A percentile compares a stretch with the other conserved stretches of the same genome.
Evolutionary conservation across 1,284 basidiomycete genomes (phyloP).

Genomic region (Ustanciosporium gigantosporum): DNA sequence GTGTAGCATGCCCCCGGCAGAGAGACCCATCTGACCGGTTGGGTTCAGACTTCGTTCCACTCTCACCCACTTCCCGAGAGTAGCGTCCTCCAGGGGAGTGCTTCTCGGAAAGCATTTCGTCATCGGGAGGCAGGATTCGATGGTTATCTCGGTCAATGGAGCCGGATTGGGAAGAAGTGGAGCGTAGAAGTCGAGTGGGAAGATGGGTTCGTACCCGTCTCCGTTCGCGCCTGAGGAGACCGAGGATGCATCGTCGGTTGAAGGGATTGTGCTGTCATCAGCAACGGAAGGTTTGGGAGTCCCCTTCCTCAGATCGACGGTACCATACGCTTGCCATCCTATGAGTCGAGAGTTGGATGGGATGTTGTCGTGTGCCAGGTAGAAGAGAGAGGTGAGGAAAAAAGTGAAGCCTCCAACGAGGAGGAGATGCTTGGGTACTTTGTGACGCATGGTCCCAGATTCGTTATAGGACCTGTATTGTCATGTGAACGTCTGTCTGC

Average conservation of each 20-base stretch:
- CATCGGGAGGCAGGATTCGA: slow-evolving; percentile 72
- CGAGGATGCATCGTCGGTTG: background rate
- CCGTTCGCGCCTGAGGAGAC: background rate
- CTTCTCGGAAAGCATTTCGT: slow-evolving; percentile 72
- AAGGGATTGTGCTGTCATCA: background rate
- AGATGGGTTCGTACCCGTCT: slow-evolving; percentile 21
- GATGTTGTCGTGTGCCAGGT: slow-evolving; percentile 29
- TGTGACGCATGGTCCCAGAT: slow-evolving; percentile 25
- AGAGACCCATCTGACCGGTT: slow-evolving; percentile 60
- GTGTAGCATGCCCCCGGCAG: slow-evolving; percentile 7
- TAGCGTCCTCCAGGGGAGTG: slow-evolving; percentile 73
- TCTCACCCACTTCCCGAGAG: slow-evolving; percentile 84
- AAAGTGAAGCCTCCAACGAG: slow-evolving; percentile 26
- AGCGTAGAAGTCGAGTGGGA: slow-evolving; percentile 47
- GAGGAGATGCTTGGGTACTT: slow-evolving; percentile 17
- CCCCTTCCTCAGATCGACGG: slow-evolving; percentile 9
- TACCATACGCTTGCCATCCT: slow-evolving; percentile 40
- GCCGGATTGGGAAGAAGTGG: slow-evolving; percentile 47
- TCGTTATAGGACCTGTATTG: too few species aligned
- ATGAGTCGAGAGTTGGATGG: slow-evolving; percentile 20
- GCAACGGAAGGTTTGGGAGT: slow-evolving; percentile 1
- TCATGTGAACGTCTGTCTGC: too few species aligned
- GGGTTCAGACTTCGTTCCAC: slow-evolving; percentile 76
- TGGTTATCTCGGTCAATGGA: slow-evolving; percentile 71
- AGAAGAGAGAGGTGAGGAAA: slow-evolving; percentile 33